These are phyloP conservation scores for Phytopythium sindhum DNA, from an alignment of 352 stramenopile genomes.

Conservation along the genomic window DNA sequence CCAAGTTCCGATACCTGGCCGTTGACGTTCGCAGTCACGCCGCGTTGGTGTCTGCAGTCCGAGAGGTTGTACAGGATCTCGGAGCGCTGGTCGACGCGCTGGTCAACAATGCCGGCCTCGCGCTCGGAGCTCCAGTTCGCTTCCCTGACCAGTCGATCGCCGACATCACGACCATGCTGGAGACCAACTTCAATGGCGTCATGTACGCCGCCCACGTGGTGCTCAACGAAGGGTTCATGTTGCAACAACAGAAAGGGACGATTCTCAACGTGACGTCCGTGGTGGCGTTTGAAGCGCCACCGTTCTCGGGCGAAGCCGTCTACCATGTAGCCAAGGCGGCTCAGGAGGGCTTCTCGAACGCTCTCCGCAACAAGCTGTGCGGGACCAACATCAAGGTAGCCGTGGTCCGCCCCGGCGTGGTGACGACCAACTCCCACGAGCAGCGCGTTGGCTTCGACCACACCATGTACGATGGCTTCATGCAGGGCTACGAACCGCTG, in stretches of 20 bases:
- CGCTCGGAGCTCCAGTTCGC: conserved; percentile 16
- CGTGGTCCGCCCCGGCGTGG: conserved; percentile 24
- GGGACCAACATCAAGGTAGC: conserved; percentile 29
- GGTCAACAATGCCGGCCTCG: conserved; percentile 26
- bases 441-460: conserved; percentile 25
- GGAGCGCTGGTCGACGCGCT: conserved; percentile 19
- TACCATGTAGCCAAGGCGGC: conserved; percentile 24
- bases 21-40: conserved; percentile 15
- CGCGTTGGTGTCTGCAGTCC: conserved; percentile 13
- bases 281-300: conserved; percentile 21
- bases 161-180: conserved; percentile 23
- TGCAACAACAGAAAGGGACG: conserved; percentile 14
- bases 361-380: conserved; percentile 21
- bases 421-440: conserved; percentile 30
- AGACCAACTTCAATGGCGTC: conserved; percentile 23
- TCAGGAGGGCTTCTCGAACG: conserved; percentile 26
- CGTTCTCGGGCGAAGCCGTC: conserved; percentile 23
- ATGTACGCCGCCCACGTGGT: conserved; percentile 20
- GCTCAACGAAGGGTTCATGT: conserved; percentile 23
- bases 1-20: conserved; percentile 11
- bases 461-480: conserved; percentile 20
- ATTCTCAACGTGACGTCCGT: conserved; percentile 29
- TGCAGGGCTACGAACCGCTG: conserved; percentile 27
- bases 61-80: conserved; percentile 10
- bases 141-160: conserved; percentile 23